Percentiles rank a stretch among this genome's conserved stretches.
These are phyloP conservation scores for Neofusicoccum ribis DNA, from an alignment of 2,329 filamentous ascomycete genomes.

Conservation along the genomic window DNA sequence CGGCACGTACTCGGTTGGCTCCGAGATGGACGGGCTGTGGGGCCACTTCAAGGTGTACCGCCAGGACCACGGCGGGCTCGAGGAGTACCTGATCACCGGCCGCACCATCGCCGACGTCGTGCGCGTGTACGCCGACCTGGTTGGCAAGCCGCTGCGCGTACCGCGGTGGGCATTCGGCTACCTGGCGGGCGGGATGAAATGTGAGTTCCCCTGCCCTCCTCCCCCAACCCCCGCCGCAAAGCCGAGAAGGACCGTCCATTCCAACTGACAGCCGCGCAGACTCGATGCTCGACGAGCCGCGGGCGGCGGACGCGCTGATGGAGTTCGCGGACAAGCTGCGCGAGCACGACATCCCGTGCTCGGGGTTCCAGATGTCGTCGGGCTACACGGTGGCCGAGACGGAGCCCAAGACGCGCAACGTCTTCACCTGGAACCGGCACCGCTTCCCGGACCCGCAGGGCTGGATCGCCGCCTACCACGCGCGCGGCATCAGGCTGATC, in stretches of 20 bases:
- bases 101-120: conserved; percentile 67
- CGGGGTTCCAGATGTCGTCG: conserved; percentile 70
- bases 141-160: conserved; percentile 67
- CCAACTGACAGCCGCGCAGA: conserved; percentile 27
- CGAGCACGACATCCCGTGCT: conserved; percentile 68
- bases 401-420: conserved; percentile 69
- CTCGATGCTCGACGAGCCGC: conserved; percentile 57
- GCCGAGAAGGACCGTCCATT: too few relatives aligned
- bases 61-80: conserved; percentile 70
- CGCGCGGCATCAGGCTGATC: conserved; percentile 65
- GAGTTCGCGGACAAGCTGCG: conserved; percentile 63
- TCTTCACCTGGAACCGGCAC: conserved; percentile 70
- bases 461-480: conserved; percentile 63
- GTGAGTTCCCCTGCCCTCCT: background rate
- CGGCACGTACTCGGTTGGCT: conserved; percentile 66
- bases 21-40: conserved; percentile 75
- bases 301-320: conserved; percentile 58
- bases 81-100: conserved; percentile 69
- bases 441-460: conserved; percentile 68
- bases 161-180: conserved; percentile 75
- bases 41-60: conserved; percentile 73
- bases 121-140: conserved; percentile 64
- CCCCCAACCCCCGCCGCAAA: too few relatives aligned
- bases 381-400: conserved; percentile 69
- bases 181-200: conserved; percentile 66